Evolutionary conservation across 1,284 basidiomycete genomes (phyloP).

Genomic region (Taiwanofungus camphoratus): DNA sequence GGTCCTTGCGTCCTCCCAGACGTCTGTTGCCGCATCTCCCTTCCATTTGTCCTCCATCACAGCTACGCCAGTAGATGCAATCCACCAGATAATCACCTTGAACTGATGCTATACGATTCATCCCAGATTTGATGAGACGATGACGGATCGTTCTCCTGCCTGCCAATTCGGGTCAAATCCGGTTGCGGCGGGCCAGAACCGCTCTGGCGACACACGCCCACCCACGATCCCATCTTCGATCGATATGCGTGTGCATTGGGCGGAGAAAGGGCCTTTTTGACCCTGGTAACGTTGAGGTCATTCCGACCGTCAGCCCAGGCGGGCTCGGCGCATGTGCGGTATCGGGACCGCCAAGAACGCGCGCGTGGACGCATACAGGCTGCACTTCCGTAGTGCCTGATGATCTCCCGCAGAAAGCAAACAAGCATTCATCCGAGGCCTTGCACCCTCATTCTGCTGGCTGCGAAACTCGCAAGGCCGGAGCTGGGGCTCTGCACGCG

Average conservation of each 20-base stretch:
- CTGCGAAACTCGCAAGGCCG: too few species aligned
- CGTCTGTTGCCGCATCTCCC: too few species aligned
- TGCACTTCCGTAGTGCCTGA: too few species aligned
- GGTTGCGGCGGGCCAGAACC: constrained; percentile 5
- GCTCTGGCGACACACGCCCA: background rate
- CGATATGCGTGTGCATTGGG: constrained; percentile 3
- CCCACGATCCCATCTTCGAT: constrained; percentile 11
- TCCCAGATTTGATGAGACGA: constrained; percentile 1
- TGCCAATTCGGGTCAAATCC: background rate
- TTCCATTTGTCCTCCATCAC: too few species aligned
- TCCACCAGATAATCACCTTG: too few species aligned
- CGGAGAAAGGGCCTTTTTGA: constrained; percentile 6
- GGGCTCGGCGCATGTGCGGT: background rate
- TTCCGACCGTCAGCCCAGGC: constrained; percentile 6
- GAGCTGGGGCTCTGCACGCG: too few species aligned
- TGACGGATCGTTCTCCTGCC: too few species aligned
- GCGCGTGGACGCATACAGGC: too few species aligned
- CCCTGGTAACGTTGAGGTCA: constrained; percentile 11
- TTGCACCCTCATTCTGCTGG: too few species aligned
- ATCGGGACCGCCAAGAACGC: background rate
- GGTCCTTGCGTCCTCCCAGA: background rate
- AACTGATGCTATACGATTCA: constrained; percentile 4
- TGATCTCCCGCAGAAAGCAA: too few species aligned
- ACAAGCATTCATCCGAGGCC: background rate
- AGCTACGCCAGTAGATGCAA: too few species aligned